Evolutionary conservation across 768 basidiomycete species (phyloP).

Genomic region (Leccinum fibrillosum): DNA sequence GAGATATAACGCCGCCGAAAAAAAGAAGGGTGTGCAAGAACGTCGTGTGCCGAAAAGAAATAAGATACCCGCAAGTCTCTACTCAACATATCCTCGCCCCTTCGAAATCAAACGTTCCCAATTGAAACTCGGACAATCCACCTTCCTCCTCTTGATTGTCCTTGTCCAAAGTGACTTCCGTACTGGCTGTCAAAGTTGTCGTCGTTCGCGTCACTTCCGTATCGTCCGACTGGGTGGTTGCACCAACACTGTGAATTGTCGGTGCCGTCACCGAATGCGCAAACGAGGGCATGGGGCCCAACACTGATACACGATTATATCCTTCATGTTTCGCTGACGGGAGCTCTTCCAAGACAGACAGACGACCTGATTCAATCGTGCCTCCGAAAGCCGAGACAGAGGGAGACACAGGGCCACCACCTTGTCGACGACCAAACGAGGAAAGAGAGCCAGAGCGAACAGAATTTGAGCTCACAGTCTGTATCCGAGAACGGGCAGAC

Average conservation of each 20-base stretch:
- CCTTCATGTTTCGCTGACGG: constrained; percentile 9
- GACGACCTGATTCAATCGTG: constrained; percentile 15
- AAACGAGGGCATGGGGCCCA: constrained; percentile 35
- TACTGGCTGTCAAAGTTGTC: constrained; percentile 18
- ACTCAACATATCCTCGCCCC: constrained; percentile 8
- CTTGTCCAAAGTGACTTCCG: constrained; percentile 11
- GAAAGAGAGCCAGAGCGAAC: constrained; percentile 52
- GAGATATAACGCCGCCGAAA: constrained; percentile 8
- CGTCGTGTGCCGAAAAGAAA: neutral
- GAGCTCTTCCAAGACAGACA: constrained; percentile 24
- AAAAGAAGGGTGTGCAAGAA: neutral
- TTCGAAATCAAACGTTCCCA: constrained; percentile 24
- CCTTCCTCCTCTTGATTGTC: constrained; percentile 11
- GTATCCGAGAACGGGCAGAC: constrained; percentile 42
- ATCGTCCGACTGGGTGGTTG: constrained; percentile 30
- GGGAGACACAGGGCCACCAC: constrained; percentile 39
- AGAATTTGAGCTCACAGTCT: constrained; percentile 36
- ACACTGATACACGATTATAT: constrained; percentile 23
- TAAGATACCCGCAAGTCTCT: neutral
- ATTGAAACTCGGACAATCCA: constrained; percentile 8
- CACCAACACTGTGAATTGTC: constrained; percentile 31
- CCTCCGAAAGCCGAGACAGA: constrained; percentile 49
- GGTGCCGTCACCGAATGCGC: constrained; percentile 24
- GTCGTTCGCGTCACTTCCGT: constrained; percentile 27
- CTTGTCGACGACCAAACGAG: constrained; percentile 45